These are phyloP conservation scores for Symbiodinium pilosum DNA, from an alignment of 73 alveolate genomes.

Conservation along the genomic window DNA sequence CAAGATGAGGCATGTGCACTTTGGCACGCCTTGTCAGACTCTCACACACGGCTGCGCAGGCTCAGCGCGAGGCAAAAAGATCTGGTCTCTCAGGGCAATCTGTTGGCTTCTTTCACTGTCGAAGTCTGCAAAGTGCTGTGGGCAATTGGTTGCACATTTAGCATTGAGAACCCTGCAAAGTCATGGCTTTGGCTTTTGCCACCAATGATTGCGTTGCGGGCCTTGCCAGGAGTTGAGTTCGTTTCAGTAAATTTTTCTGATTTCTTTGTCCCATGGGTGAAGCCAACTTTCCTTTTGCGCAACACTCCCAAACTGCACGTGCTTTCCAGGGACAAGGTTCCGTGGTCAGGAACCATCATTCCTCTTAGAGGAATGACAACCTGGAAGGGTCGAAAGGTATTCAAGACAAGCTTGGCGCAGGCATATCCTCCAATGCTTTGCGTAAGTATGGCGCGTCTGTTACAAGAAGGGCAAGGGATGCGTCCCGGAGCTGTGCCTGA, in stretches of 20 bases:
- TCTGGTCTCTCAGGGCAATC: neutral
- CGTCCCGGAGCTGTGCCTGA: neutral
- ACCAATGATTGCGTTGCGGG: neutral
- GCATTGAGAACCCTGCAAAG: neutral
- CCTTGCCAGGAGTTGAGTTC: neutral
- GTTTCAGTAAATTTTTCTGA: neutral
- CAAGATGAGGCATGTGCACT: neutral
- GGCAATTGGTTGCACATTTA: neutral
- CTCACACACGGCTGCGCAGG: neutral
- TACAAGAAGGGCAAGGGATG: neutral
- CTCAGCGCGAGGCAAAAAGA: neutral
- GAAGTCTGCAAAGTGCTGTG: neutral
- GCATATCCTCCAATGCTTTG: neutral
- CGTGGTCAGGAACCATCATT: neutral
- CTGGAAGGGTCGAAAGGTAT: neutral
- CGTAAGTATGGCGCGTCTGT: neutral
- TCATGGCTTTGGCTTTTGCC: constrained; percentile 14
- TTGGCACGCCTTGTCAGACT: neutral
- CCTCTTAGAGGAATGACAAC: neutral
- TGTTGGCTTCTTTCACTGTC: neutral
- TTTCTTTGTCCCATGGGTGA: neutral
- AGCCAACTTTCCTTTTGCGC: neutral
- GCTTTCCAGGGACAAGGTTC: neutral
- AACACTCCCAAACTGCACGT: neutral
- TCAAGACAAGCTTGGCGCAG: neutral